phyloP scores from a whole-genome alignment of 73 alveolate genomes.

The Paramecium sonneborni region DNA sequence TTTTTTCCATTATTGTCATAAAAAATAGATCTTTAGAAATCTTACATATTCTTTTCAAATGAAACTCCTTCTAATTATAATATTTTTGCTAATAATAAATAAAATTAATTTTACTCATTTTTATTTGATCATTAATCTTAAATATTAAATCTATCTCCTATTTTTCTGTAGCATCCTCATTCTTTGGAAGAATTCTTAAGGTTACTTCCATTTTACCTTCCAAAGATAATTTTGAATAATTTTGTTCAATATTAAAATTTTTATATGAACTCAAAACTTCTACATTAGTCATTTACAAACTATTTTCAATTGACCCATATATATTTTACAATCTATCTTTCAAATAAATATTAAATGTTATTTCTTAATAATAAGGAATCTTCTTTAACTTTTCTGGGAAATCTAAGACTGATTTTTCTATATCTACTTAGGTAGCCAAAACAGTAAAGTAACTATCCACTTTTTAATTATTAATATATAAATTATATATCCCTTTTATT shows the following conservation, averaged over 20 bases:
- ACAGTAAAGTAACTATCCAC: background rate
- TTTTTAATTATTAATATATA: background rate
- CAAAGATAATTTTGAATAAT: background rate
- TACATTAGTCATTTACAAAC: background rate
- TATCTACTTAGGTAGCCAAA: background rate
- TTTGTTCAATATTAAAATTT: background rate
- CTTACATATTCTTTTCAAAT: background rate
- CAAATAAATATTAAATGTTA: background rate
- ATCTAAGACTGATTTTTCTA: background rate
- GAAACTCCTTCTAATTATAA: background rate
- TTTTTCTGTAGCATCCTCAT: background rate
- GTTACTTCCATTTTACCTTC: background rate
- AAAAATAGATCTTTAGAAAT: background rate
- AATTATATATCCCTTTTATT: background rate
- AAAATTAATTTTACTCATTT: background rate
- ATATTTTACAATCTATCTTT: background rate
- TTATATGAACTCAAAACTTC: background rate
- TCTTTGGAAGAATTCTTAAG: background rate
- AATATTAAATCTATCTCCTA: background rate
- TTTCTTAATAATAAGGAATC: background rate
- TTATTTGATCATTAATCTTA: background rate
- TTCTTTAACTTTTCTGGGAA: background rate
- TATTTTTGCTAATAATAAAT: background rate
- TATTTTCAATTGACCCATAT: background rate
- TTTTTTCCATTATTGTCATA: background rate